Evolutionary conservation across 2,329 filamentous ascomycete genomes (phyloP).

Genomic region (Ceratocystis cubensis): DNA sequence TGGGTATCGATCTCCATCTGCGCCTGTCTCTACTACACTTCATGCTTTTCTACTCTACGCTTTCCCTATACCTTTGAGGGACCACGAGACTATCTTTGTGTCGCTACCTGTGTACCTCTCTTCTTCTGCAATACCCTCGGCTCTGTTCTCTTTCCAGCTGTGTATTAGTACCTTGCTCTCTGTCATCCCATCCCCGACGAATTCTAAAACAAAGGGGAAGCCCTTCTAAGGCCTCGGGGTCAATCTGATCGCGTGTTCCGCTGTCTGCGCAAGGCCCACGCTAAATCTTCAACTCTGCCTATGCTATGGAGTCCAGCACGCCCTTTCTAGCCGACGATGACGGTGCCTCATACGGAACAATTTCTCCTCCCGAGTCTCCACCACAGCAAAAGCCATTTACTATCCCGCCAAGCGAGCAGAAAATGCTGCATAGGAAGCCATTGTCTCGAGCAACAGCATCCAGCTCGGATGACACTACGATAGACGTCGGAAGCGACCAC

Average conservation of each 20-base stretch:
- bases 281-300: not conserved
- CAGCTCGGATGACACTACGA: constrained; percentile 7
- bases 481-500: constrained; percentile 21
- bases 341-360: constrained; percentile 16
- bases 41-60: not conserved
- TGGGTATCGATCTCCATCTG: not conserved
- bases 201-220: not conserved
- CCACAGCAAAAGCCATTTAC: constrained; percentile 12
- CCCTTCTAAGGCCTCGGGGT: too few species aligned
- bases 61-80: not conserved
- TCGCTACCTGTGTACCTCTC: not conserved
- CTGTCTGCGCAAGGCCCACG: not conserved
- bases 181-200: not conserved
- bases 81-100: not conserved
- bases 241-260: constrained; percentile 1
- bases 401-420: not conserved
- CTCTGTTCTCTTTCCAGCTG: not conserved
- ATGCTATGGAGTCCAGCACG: constrained; percentile 15
- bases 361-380: constrained; percentile 18
- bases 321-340: constrained; percentile 17
- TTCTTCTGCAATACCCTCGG: constrained; percentile 10
- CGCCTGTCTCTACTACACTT: not conserved
- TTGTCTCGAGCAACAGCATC: not conserved
- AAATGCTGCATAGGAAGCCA: not conserved
- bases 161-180: constrained; percentile 7